phyloP scores from a whole-genome alignment of 2,329 filamentous ascomycete genomes.

The Pseudocercospora macadamiae region DNA sequence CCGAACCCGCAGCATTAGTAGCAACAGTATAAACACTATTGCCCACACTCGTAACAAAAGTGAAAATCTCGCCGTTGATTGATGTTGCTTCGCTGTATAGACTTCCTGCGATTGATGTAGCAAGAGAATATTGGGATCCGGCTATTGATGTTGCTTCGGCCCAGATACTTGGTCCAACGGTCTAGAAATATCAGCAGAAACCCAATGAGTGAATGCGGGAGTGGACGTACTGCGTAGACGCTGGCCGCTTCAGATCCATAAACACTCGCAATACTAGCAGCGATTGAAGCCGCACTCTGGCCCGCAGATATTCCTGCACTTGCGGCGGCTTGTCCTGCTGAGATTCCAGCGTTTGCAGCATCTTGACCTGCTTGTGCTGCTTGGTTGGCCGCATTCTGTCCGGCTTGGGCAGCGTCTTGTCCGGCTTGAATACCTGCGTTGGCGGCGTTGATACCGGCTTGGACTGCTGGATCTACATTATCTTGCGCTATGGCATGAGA shows the following conservation, averaged over 20 bases:
- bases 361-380: neutral
- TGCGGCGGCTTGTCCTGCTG: neutral
- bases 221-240: neutral
- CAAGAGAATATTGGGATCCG: neutral
- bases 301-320: no score
- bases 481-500: no score
- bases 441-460: neutral
- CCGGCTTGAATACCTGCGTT: neutral
- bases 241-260: neutral
- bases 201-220: neutral
- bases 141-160: neutral
- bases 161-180: neutral
- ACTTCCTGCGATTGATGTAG: neutral
- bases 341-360: neutral
- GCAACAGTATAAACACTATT: slow-evolving; percentile 20
- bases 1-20: slow-evolving; percentile 15
- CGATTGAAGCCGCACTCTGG: no score
- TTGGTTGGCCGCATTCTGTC: neutral
- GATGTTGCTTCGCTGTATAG: neutral
- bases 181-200: neutral
- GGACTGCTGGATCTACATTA: neutral
- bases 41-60: slow-evolving; percentile 13
- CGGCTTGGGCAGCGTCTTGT: neutral
- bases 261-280: neutral
- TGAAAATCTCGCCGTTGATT: neutral